Percentiles rank a stretch among this genome's conserved stretches.
phyloP scores from a whole-genome alignment of 2,329 filamentous ascomycete genomes.

The Neonectria faginata region DNA sequence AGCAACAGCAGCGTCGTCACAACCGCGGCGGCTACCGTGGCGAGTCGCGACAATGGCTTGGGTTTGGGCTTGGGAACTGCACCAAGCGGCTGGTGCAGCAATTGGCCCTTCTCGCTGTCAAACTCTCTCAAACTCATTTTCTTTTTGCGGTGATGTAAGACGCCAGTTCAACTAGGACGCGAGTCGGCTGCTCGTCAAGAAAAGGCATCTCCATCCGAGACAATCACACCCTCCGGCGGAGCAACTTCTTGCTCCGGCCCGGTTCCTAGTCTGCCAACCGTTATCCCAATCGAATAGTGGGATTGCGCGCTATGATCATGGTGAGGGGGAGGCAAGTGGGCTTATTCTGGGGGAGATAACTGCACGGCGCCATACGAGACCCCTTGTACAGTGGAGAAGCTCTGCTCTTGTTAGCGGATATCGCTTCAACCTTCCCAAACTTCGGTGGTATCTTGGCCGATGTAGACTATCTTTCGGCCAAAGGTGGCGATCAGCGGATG shows the following conservation, averaged over 20 bases:
- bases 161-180: not conserved
- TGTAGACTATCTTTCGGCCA: not conserved
- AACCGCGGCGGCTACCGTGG: slow-evolving; percentile 13
- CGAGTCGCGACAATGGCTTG: slow-evolving; percentile 15
- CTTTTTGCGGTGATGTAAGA: not conserved
- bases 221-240: slow-evolving; percentile 4
- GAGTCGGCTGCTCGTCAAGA: slow-evolving; percentile 10
- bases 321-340: slow-evolving; percentile 10
- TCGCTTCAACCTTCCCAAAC: slow-evolving; percentile 16
- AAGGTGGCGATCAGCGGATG: slow-evolving; percentile 4
- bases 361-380: slow-evolving; percentile 7
- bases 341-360: slow-evolving; percentile 10
- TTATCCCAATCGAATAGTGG: slow-evolving; percentile 8
- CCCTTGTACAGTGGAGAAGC: slow-evolving; percentile 22
- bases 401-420: not conserved
- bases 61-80: not conserved
- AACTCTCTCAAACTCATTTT: slow-evolving; percentile 4
- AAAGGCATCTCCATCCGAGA: slow-evolving; percentile 19
- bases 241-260: slow-evolving; percentile 16
- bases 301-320: slow-evolving; percentile 7
- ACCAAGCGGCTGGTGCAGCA: slow-evolving; percentile 17
- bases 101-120: slow-evolving; percentile 23
- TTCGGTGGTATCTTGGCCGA: slow-evolving; percentile 11
- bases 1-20: slow-evolving; percentile 16
- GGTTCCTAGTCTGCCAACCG: not conserved